Percentiles rank a stretch among this genome's conserved stretches.
Conservation (phyloP, 1,284 basidiomycete species). For the Trametes hirsuta region DNA sequence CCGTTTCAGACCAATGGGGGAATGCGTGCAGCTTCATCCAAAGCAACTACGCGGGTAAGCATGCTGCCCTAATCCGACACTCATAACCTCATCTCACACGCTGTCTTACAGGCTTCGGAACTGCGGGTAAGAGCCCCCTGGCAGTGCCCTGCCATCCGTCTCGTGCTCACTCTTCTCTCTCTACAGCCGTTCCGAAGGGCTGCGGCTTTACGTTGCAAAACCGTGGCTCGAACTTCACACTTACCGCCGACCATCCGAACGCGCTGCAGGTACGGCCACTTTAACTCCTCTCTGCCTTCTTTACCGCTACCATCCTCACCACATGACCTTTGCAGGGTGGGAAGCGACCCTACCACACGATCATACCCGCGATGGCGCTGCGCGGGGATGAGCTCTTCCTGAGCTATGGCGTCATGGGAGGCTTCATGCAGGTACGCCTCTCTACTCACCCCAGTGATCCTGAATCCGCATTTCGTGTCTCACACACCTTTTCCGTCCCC, state of each 20-base stretch:
- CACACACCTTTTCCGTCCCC: neutral
- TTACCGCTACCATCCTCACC: neutral
- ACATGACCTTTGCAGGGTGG: conserved; percentile 51
- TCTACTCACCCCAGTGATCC: neutral
- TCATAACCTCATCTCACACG: conserved; percentile 3
- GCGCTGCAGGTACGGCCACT: conserved; percentile 54
- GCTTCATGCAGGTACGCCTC: conserved; percentile 84
- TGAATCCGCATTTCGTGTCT: neutral
- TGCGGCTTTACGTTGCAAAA: conserved; percentile 98
- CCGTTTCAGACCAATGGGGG: conserved; percentile 86
- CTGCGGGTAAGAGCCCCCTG: conserved; percentile 53
- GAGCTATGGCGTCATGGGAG: conserved; percentile 93
- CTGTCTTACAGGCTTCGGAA: conserved; percentile 64
- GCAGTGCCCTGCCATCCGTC: neutral
- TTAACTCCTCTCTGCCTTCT: neutral
- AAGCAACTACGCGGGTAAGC: conserved; percentile 83
- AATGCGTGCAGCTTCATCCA: conserved; percentile 96
- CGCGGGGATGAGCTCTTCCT: conserved; percentile 84
- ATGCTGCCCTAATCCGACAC: neutral
- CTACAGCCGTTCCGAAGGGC: conserved; percentile 80
- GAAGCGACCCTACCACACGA: conserved; percentile 95
- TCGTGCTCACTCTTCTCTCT: neutral
- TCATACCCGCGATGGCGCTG: conserved; percentile 91
- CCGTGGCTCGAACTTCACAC: conserved; percentile 83
- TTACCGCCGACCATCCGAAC: conserved; percentile 86